These are phyloP conservation scores for Auxenochlorella pyrenoidosa DNA, from an alignment of 139 green algal species.

Conservation along the genomic window DNA sequence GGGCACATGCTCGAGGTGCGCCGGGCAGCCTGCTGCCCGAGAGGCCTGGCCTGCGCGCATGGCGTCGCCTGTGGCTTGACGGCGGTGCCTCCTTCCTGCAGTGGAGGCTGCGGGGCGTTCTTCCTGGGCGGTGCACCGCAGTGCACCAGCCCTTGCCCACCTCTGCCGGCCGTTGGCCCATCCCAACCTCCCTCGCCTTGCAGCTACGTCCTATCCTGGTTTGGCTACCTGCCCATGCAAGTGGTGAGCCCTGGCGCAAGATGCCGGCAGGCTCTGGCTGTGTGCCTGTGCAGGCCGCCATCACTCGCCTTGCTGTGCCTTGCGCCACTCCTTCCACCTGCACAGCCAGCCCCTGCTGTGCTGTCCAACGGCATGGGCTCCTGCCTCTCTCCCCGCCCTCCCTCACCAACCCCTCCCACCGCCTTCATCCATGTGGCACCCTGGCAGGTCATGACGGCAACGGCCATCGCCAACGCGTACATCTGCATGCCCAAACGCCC, in stretches of 20 bases:
- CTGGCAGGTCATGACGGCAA: slow-evolving; percentile 5
- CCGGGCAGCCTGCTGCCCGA: too few species aligned
- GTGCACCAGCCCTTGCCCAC: not conserved
- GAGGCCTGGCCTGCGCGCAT: too few species aligned
- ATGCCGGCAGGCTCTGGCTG: not conserved
- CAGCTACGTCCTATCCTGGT: slow-evolving; percentile 18
- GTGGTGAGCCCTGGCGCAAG: not conserved
- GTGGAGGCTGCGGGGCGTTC: too few species aligned
- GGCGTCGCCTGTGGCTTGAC: too few species aligned
- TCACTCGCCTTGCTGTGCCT: not conserved
- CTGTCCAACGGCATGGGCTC: not conserved
- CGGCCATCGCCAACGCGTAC: not conserved
- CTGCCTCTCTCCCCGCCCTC: not conserved
- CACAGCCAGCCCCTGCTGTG: not conserved
- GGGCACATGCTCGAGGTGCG: not conserved
- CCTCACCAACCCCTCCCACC: not conserved
- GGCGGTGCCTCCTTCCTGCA: too few species aligned
- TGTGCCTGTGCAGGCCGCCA: not conserved
- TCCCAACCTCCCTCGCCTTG: not conserved
- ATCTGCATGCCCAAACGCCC: slow-evolving; percentile 33
- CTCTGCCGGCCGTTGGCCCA: not conserved
- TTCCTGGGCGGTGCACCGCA: too few species aligned
- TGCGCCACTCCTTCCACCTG: not conserved
- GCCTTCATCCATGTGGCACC: not conserved
- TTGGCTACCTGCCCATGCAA: slow-evolving; percentile 42